phyloP scores from a whole-genome alignment of 1,139 yeast genomes.

The Hyphopichia fennica region DNA sequence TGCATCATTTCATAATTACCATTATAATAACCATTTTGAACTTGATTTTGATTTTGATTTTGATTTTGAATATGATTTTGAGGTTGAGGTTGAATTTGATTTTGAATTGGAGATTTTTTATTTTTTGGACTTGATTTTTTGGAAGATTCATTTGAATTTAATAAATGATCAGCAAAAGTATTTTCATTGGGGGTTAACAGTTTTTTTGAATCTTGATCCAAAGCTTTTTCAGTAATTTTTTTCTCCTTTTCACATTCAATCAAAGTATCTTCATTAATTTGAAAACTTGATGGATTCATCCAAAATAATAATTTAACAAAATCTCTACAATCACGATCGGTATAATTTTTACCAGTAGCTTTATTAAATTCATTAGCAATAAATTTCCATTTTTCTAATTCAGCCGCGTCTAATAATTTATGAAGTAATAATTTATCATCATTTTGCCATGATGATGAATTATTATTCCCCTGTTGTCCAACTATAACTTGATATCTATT shows the following conservation, averaged over 20 bases:
- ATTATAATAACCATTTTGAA: not conserved
- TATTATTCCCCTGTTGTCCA: constrained; percentile 79
- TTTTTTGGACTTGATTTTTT: not conserved
- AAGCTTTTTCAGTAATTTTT: constrained; percentile 36
- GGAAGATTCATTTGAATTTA: not conserved
- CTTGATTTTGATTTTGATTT: not conserved
- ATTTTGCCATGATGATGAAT: constrained; percentile 62
- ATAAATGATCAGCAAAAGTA: not conserved
- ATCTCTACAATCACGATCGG: constrained; percentile 57
- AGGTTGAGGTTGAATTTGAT: too few relatives aligned
- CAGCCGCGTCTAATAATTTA: constrained; percentile 63
- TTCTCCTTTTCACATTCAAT: constrained; percentile 39
- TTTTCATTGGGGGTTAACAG: not conserved
- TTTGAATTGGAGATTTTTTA: not conserved
- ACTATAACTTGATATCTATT: constrained; percentile 78
- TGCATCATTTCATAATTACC: not conserved
- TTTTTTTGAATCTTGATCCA: constrained; percentile 18
- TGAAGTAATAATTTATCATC: constrained; percentile 58
- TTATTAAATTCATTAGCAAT: constrained; percentile 62
- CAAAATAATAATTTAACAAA: constrained; percentile 55
- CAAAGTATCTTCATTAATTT: constrained; percentile 48
- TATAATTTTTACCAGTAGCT: constrained; percentile 55
- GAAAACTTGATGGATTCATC: constrained; percentile 57
- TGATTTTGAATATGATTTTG: too few relatives aligned
- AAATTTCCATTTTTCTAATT: constrained; percentile 68